Percentiles rank a stretch among this genome's conserved stretches.
phyloP scores from a whole-genome alignment of 2,329 filamentous ascomycete species.

The Didymella pomorum region DNA sequence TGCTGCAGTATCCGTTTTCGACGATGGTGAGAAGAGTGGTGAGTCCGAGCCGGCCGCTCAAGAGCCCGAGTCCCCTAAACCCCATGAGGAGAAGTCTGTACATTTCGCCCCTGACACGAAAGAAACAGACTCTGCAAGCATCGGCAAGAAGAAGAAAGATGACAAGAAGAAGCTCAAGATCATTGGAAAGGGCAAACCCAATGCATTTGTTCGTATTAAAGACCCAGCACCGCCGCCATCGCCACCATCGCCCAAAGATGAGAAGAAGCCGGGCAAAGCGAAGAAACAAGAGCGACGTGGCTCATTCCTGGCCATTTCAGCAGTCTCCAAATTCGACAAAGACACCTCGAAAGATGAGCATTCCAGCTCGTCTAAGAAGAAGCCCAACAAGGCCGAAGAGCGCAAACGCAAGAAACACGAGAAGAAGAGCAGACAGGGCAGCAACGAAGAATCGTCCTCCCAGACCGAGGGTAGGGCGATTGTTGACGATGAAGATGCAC shows the following conservation, averaged over 20 bases:
- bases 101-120: constrained; percentile 51
- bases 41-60: constrained; percentile 49
- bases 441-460: constrained; percentile 4
- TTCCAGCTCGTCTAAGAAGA: constrained; percentile 30
- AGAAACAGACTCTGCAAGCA: constrained; percentile 43
- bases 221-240: constrained; percentile 32
- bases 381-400: constrained; percentile 37
- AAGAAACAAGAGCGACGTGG: constrained; percentile 37
- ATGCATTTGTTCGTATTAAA: constrained; percentile 45
- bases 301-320: constrained; percentile 30
- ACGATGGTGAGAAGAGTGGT: constrained; percentile 46
- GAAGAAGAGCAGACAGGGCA: constrained; percentile 33
- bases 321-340: constrained; percentile 24
- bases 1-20: constrained; percentile 25
- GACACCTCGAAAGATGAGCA: constrained; percentile 23
- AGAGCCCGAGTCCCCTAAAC: constrained; percentile 42
- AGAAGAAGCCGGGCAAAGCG: constrained; percentile 36
- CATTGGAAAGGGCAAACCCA: constrained; percentile 41
- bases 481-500: constrained; percentile 27
- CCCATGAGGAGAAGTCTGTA: constrained; percentile 41
- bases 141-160: constrained; percentile 40
- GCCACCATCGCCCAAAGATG: constrained; percentile 37
- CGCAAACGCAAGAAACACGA: constrained; percentile 37
- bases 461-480: constrained; percentile 20
- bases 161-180: constrained; percentile 32